Base-by-base conservation (phyloP, 2,329 filamentous ascomycete species). In the Fusarium sp. region DNA sequence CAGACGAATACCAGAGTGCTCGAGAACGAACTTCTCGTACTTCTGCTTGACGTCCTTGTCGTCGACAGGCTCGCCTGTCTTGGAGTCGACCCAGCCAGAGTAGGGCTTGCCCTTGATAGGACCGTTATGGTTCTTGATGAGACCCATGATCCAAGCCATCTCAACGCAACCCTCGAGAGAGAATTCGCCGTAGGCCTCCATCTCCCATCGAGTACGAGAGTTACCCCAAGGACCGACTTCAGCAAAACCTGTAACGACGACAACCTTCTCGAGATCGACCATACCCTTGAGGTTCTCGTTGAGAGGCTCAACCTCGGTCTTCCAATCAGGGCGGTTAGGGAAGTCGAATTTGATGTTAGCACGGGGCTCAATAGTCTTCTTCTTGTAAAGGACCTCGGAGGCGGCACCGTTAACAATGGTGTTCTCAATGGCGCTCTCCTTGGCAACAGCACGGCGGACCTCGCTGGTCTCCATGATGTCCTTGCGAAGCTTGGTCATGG, bases 131-230 rank as follows among this genome's bases (percentile, higher is more conserved):
- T 99, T 97, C 86, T 95, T 97, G 84, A 99, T 98, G 62, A 98
- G 89, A 76, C 96, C 96, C 95, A 98, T 99, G 80, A 99, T 93
- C 96, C 96, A 99, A 32, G 96, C 94, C 96, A 99, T 99, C 82
- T 99, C 96, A 63, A 99, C 91, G 75, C 96, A 98, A 30, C 96
- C 96, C 80, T 99, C 96, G 15, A 99, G 88, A 10, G 96, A 98
- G 83, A 99, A 99, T 76, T 97, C 88, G 77, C 96, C 96, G 71
- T 94, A 90, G 2, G 96, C 94, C 80, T 99, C 96, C 95, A 99
- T 99, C 84, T 99, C 96, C 96, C 96, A 99, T 66, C 96, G 90
- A 45, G 96, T 99, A 75, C 96, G 90, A 4, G 96, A 95, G 84
- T 98, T 99, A 84, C 96, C 96, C 96, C 96, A 99, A 9, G 96